Percentiles rank a stretch among this genome's conserved stretches.
Evolutionary conservation across 2,329 filamentous ascomycete species (phyloP).

Genomic region (Xylariaceae sp.): DNA sequence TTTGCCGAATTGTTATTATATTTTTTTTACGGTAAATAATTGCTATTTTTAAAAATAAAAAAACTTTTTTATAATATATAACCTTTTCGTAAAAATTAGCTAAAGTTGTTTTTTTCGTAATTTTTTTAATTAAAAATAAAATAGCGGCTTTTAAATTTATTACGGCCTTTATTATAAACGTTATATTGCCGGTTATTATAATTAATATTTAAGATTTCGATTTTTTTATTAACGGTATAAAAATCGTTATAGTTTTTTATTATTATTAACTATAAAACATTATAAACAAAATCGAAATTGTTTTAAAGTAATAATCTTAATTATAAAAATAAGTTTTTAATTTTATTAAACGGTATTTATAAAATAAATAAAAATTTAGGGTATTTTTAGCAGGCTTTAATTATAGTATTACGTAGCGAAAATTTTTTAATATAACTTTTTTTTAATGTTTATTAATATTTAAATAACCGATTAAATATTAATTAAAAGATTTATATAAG

Average conservation of each 20-base stretch:
- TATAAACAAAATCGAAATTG: too few species aligned
- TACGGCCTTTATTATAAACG: background rate
- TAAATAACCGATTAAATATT: background rate
- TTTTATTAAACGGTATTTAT: too few species aligned
- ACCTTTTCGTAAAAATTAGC: background rate
- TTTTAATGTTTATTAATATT: too few species aligned
- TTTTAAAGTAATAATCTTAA: background rate
- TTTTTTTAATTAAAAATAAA: background rate
- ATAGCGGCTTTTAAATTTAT: background rate
- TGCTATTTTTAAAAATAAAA: too few species aligned
- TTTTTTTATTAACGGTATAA: background rate
- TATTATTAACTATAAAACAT: too few species aligned
- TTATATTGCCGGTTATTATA: background rate
- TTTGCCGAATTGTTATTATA: too few species aligned
- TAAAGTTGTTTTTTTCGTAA: too few species aligned
- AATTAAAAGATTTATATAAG: background rate
- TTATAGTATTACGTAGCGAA: background rate
- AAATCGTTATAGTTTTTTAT: background rate
- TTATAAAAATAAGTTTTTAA: background rate
- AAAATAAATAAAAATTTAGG: too few species aligned
- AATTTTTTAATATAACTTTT: too few species aligned
- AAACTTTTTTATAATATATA: too few species aligned
- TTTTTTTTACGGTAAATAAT: too few species aligned
- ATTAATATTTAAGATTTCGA: background rate
- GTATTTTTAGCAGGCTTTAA: too few species aligned